Evolutionary conservation across 2,329 filamentous ascomycete species (phyloP), one percentile per base, ranked within the genome.

Genomic region (Lecanicillium sp.): DNA sequence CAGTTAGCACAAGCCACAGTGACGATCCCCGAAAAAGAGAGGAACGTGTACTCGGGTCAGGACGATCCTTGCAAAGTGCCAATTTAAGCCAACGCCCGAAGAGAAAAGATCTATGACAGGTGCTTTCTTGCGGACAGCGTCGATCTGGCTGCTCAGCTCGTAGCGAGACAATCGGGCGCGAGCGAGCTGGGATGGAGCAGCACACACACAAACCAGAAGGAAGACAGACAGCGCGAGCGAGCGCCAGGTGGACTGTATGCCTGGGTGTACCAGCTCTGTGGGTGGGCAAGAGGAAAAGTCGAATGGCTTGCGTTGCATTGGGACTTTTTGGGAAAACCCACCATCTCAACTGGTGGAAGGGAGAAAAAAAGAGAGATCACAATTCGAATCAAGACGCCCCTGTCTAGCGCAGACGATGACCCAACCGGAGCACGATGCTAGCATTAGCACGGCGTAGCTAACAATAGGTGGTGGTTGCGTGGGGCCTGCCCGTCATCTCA

Each of bases 401-500:
- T 46, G 35, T 32, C 44, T 46, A 46, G 44, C 44, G 35, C 35
- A 9, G 11, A 19, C 35, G 44, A 46, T 39, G 43, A 23, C 23
- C 35, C 35, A 46, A 36, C 35, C 26, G 26, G 44, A 38, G 20
- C 24, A 17, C 14, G 19, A 32, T 19, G 19, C 35, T 38, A 30
- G 17, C n/a, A 30, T 20, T 39, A 46, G 43, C n/a, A 39, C 24
- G 14, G 23, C n/a, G 12, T 12, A 23, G 27, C 33, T 45, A 21
- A 19, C 43, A 39, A 24, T 24, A 19, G 32, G 23, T 38, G 17
- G 35, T 45, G 24, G 44, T 32, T 39, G 7, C 11, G 44, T 32
- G 44, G 44, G 44, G 35, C 19, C 35, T 46, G 35, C 35, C 35
- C 35, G 35, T 46, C 44, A 46, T 46, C 35, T 46, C 44, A 38